Evolutionary conservation across 2,329 filamentous ascomycete genomes (phyloP).

Genomic region (Dactylellina sp.): DNA sequence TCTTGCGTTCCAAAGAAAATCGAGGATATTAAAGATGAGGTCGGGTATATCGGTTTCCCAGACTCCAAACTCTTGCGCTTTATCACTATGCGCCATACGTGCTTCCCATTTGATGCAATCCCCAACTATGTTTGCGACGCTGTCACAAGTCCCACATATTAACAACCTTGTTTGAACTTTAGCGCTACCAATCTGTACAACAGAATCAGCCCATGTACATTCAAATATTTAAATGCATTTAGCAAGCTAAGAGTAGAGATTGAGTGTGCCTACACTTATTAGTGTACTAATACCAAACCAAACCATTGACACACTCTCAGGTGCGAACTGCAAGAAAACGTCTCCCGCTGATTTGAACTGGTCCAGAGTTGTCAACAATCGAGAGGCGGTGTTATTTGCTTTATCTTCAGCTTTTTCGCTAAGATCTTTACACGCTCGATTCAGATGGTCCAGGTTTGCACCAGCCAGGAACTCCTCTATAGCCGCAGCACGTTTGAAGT

Average conservation of each 20-base stretch:
- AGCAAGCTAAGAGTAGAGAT: background rate
- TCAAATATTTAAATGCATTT: too few species aligned
- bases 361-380: conserved; percentile 32
- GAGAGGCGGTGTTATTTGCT: conserved; percentile 39
- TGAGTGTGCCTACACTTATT: conserved; percentile 27
- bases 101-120: conserved; percentile 51
- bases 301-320: conserved; percentile 50
- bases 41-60: conserved; percentile 45
- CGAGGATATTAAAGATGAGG: conserved; percentile 33
- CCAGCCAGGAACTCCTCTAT: conserved; percentile 19
- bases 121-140: conserved; percentile 34
- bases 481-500: conserved; percentile 6
- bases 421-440: conserved; percentile 23
- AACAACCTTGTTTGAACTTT: conserved; percentile 35
- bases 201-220: background rate
- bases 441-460: conserved; percentile 20
- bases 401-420: conserved; percentile 44
- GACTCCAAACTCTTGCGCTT: conserved; percentile 7
- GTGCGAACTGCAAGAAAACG: conserved; percentile 40
- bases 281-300: conserved; percentile 47
- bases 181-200: conserved; percentile 33
- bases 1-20: conserved; percentile 44
- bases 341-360: conserved; percentile 29
- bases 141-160: conserved; percentile 49
- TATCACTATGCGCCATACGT: conserved; percentile 1